Evolutionary conservation across 139 green algal species (phyloP).

Genomic region (Chlamydomonas urium): DNA sequence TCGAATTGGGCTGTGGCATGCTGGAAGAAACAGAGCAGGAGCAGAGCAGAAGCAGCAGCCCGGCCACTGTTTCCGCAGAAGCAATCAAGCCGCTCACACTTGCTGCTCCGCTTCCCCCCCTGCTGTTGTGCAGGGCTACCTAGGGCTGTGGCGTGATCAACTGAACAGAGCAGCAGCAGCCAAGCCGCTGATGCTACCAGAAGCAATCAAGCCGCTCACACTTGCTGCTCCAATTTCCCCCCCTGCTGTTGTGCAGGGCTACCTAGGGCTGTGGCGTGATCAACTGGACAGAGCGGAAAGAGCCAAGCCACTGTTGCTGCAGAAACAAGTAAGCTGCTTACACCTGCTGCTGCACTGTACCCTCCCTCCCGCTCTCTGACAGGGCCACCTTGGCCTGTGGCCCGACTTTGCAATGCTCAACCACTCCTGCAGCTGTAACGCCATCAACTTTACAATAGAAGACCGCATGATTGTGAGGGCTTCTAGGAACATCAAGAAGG

Average conservation of each 20-base stretch:
- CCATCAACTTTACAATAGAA: constrained; percentile 24
- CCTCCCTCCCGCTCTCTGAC: background rate
- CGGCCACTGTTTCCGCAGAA: background rate
- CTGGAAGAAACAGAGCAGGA: no score
- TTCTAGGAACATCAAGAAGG: background rate
- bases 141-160: background rate
- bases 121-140: background rate
- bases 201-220: background rate
- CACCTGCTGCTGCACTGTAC: background rate
- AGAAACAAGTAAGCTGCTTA: background rate
- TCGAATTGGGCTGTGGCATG: no score
- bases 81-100: background rate
- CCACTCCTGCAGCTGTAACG: constrained; percentile 32
- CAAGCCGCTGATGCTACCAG: background rate
- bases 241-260: background rate
- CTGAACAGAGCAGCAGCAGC: background rate
- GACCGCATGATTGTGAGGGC: constrained; percentile 27
- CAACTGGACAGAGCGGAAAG: background rate
- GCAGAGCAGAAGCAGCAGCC: no score
- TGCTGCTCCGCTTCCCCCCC: background rate
- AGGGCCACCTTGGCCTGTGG: constrained; percentile 35
- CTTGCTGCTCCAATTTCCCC: background rate
- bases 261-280: background rate
- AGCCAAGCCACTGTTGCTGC: background rate
- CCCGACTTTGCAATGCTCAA: constrained; percentile 35